Evolutionary conservation across 345 rosid species (phyloP), one percentile per base, ranked within the genome.

Genomic region (Conringia planisiliqua): DNA sequence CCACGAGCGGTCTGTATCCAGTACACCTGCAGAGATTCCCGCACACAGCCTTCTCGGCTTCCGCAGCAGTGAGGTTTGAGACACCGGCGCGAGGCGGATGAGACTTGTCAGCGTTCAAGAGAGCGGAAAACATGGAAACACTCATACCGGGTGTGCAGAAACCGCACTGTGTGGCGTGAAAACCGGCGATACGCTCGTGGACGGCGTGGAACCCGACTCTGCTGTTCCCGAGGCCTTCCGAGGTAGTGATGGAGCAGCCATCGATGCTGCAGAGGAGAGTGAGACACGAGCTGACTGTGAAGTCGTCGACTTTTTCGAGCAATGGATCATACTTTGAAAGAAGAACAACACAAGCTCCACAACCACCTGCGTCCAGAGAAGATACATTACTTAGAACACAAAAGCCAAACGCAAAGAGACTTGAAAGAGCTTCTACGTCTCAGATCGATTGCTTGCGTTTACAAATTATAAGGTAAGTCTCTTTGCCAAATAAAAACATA

Each of bases 11-110:
- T 50, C 97, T 88, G 68, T 95, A 95, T 18, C 99, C 97, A 0
- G 99, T 95, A 70, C 99, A 95, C n/a, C 97, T 85, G 79, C 99
- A 95, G 55, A 95, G 89, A 82, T 95, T 95, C 36, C 97, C 97
- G 0, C 79, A 24, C 3, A 90, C 82, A 51, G 97, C 88, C 64
- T 79, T 89, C 80, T 95, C 97, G 14, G 99, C 97, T 85, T 90
- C 97, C 2, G 76, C 74, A 33, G 83, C 78, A 5, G 95, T 90
- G 43, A 94, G 81, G 84, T 88, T 95, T 68, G 97, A 94, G 66
- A 78, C 82, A 9, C 97, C 93, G 5, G 51, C 79, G 5, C 71
- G 42, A 48, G 90, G 85, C 5, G 80, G 78, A 26, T 65, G 29
- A 6, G 86, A 68, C 82, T 95, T 95, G 51, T 90, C 90, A 27